Evolutionary conservation across 2,329 filamentous ascomycete species (phyloP).

Genomic region (Pseudonectria buxi): DNA sequence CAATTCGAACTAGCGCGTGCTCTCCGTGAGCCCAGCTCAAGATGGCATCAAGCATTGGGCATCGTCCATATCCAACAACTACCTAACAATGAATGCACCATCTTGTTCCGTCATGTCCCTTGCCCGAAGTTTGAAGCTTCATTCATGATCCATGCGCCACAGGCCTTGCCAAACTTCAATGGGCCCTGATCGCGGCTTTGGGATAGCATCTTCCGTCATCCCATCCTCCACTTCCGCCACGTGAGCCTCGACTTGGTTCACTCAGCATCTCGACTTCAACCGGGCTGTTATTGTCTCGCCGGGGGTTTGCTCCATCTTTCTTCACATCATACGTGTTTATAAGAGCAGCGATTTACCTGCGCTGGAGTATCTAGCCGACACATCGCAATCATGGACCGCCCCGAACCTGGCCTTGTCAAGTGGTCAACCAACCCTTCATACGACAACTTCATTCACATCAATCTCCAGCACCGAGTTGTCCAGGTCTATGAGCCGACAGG

Average conservation of each 20-base stretch:
- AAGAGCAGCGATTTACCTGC: too few relatives aligned
- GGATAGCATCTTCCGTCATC: background rate
- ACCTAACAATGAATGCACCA: conserved; percentile 2
- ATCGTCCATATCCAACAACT: background rate
- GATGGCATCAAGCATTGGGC: conserved; percentile 3
- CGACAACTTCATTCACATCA: conserved; percentile 59
- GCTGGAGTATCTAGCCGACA: background rate
- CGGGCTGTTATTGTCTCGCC: too few relatives aligned
- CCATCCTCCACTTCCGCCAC: background rate
- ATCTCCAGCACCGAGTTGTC: conserved; percentile 55
- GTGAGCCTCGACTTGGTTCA: background rate
- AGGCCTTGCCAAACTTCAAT: conserved; percentile 5
- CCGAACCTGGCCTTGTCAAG: conserved; percentile 57
- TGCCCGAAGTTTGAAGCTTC: background rate
- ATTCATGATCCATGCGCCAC: conserved; percentile 8
- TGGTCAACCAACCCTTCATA: conserved; percentile 56
- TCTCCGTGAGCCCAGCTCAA: conserved; percentile 1
- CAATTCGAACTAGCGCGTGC: conserved; percentile 8
- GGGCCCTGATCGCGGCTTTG: conserved; percentile 4
- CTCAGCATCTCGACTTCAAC: background rate
- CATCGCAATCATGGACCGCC: conserved; percentile 45
- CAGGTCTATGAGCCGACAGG: conserved; percentile 58
- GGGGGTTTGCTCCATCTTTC: too few relatives aligned
- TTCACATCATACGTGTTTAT: too few relatives aligned
- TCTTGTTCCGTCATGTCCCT: background rate